Evolutionary conservation across 192 early-diverging fungal species (phyloP).

Genomic region (Lobosporangium transversale): DNA sequence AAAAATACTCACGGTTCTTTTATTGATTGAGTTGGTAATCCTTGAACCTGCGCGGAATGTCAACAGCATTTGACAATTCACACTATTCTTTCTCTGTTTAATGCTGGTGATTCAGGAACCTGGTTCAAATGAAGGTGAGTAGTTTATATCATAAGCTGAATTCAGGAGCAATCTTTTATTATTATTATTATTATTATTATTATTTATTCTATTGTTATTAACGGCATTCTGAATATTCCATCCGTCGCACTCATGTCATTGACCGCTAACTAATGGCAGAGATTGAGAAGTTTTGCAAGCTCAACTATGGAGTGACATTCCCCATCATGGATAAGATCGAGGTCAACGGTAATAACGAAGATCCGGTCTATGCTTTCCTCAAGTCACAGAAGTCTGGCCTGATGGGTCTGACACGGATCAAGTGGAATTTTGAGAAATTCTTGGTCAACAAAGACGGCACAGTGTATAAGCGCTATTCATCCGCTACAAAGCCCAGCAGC

Average conservation of each 20-base stretch:
- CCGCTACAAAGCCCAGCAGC: slow-evolving; percentile 65
- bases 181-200: background rate
- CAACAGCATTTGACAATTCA: too few species aligned
- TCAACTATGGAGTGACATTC: slow-evolving; percentile 87
- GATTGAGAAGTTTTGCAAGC: slow-evolving; percentile 68
- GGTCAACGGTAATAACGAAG: slow-evolving; percentile 77
- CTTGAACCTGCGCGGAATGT: too few species aligned
- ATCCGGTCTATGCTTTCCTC: slow-evolving; percentile 68
- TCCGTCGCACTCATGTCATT: too few species aligned
- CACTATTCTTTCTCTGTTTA: too few species aligned
- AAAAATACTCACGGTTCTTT: too few species aligned
- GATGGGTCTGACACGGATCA: slow-evolving; percentile 66
- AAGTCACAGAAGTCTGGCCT: slow-evolving; percentile 64
- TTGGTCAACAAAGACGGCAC: slow-evolving; percentile 71
- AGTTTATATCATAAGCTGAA: too few species aligned
- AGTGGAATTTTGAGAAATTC: slow-evolving; percentile 93
- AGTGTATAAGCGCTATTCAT: slow-evolving; percentile 67
- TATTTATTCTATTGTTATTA: background rate
- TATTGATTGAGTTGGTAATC: too few species aligned
- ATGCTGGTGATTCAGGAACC: slow-evolving; percentile 62
- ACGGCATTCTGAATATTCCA: too few species aligned
- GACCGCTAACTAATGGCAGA: too few species aligned
- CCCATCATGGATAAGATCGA: slow-evolving; percentile 88
- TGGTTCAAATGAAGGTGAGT: slow-evolving; percentile 57
- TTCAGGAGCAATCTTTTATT: background rate